Base-by-base conservation (phyloP, 306 rosid species). In the Prunus davidiana region DNA sequence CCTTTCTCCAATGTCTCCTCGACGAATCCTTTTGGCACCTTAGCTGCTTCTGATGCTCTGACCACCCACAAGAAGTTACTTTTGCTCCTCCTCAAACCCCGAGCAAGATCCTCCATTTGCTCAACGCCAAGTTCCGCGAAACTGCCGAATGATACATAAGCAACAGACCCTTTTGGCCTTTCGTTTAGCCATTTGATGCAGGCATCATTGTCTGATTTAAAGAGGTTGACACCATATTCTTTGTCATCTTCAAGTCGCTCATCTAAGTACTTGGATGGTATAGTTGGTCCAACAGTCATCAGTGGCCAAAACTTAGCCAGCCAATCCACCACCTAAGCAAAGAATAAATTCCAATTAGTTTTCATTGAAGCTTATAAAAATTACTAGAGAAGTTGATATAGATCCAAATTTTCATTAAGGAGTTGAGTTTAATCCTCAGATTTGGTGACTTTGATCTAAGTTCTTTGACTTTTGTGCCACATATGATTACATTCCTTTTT, bases 131-230 rank as follows among this genome's bases (percentile, higher is more conserved):
- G 56, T 3, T 6, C 32, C 0, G 52, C 78, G 10, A 27, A 0
- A 16, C 88, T 84, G 12, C 88, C 88, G 22, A 81, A 84, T 2
- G 85, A 78, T 5, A 74, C 85, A 76, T 77, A 84, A 6, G 9
- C 52, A 54, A 78, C 74, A 32, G 80, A 69, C 2, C 58, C 71
- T 66, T 30, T 61, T 52, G 57, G 54, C 20, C 68, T 79, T 7
- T 75, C 6, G 19, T 77, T 49, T 13, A 80, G 74, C 87, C 82
- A 84, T 20, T 77, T 49, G 46, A 78, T 54, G 47, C 80, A 45
- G 2, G 2, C 18, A 9, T 43, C 54, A 10, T 22, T 52, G 4
- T 76, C 46, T 28, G 79, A 1, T n/a, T 45, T 52, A 2, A 64
- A 79, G 27, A 76, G 55, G 34, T 62, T 43, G 8, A 77, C 11